A percentile compares a stretch with the other conserved stretches of the same genome.
Evolutionary conservation across 2,329 filamentous ascomycete genomes (phyloP).

Genomic region (Fusarium bactridioides): DNA sequence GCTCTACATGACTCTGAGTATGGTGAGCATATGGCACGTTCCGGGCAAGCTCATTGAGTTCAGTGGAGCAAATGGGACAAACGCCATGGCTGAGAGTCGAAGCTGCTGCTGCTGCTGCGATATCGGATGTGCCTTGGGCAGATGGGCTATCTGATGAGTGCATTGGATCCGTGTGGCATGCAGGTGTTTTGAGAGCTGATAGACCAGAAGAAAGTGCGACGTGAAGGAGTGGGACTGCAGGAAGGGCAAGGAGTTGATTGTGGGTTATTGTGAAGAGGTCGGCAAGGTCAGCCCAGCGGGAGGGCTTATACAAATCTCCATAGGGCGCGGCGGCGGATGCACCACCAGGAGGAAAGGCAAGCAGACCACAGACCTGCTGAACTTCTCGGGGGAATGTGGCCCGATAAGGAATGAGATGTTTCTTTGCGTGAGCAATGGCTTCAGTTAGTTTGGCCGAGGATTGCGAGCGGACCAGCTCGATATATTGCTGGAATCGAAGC

Average conservation of each 20-base stretch:
- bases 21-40: conserved; percentile 95
- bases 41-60: conserved; percentile 89
- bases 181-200: conserved; percentile 93
- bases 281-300: conserved; percentile 80
- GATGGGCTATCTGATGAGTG: conserved; percentile 1
- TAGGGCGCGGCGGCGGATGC: conserved; percentile 54
- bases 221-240: conserved; percentile 84
- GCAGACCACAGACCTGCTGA: conserved; percentile 76
- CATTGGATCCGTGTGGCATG: conserved; percentile 68
- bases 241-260: conserved; percentile 84
- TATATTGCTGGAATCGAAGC: conserved; percentile 91
- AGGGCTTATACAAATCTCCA: conserved; percentile 71
- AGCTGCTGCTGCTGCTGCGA: conserved; percentile 33
- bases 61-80: conserved; percentile 94
- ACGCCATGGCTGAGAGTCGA: conserved; percentile 73
- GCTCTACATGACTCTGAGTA: conserved; percentile 90
- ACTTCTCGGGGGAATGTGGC: conserved; percentile 75
- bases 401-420: conserved; percentile 76
- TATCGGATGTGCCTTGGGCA: conserved; percentile 61
- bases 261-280: conserved; percentile 85
- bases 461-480: conserved; percentile 81
- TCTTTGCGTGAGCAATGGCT: conserved; percentile 82
- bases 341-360: conserved; percentile 71
- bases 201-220: conserved; percentile 90
- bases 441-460: conserved; percentile 73